phyloP scores from a whole-genome alignment of 805 yeast genomes.

The Wickerhamomyces queroliae region DNA sequence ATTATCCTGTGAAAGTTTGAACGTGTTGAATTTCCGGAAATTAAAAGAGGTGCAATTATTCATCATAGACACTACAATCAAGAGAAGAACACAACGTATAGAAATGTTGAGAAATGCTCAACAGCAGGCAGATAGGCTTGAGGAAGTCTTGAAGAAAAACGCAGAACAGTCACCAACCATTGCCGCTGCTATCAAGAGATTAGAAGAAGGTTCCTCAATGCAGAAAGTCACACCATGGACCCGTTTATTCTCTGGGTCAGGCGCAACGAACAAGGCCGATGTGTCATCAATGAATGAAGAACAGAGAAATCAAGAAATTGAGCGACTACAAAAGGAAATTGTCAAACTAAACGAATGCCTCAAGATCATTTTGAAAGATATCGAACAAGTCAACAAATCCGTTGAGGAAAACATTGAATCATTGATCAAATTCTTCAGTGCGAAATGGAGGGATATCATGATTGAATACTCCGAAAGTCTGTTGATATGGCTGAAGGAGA shows the following conservation, averaged over 20 bases:
- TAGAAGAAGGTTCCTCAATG: conserved; percentile 21
- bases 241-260: conserved; percentile 19
- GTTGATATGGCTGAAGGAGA: conserved; percentile 31
- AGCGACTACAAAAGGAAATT: conserved; percentile 28
- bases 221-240: conserved; percentile 19
- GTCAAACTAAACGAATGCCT: conserved; percentile 34
- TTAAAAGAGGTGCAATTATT: conserved; percentile 47
- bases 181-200: conserved; percentile 23
- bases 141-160: conserved; percentile 28
- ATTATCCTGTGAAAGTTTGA: conserved; percentile 26
- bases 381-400: conserved; percentile 29
- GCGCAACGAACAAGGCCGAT: conserved; percentile 8
- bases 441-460: conserved; percentile 24
- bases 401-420: conserved; percentile 24
- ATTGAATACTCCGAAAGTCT: conserved; percentile 26
- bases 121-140: conserved; percentile 22
- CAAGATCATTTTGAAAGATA: conserved; percentile 28
- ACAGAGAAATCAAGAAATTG: conserved; percentile 32
- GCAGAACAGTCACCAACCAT: conserved; percentile 30
- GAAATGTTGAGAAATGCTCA: conserved; percentile 28
- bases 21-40: conserved; percentile 54
- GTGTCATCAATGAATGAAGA: conserved; percentile 23
- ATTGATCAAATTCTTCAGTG: conserved; percentile 21
- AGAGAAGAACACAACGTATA: conserved; percentile 26
- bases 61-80: conserved; percentile 34